Evolutionary conservation across 1,139 yeast genomes (phyloP), one percentile per base, ranked within the genome.

Genomic region (Cylindricascospora bacillispora): DNA sequence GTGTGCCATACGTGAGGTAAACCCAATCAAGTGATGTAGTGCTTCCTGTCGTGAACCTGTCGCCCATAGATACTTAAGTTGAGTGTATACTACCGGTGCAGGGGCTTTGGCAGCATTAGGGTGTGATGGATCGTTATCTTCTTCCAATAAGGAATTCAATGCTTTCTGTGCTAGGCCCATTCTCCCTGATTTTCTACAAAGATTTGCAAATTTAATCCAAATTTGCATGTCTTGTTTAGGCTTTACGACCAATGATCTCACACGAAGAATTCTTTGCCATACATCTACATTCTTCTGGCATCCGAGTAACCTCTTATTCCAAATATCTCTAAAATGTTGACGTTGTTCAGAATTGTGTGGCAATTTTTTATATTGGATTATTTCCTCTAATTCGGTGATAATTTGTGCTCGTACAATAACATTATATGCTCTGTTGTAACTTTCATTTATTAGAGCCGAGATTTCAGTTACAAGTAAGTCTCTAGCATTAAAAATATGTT

Each of bases 181-280:
- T 40, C 99, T 65, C 3, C 95, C 95, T 7, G 95, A 80, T 54
- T 89, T 92, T 39, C 98, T 70, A 52, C 98, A 86, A 35, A 92
- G 63, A 47, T 92, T 89, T 18, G 98, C 97, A 64, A 89, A 92
- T 53, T 89, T 86, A 45, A 92, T 89, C 95, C 97, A 85, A 73
- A 86, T 83, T 37, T 83, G 92, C 93, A 86, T 81, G 52, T 92
- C 97, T 47, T 89, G 94, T 44, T 86, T 83, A 1, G 98, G 99
- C 40, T 80, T 80, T 25, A 89, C 82, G n/a, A 92, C 97, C 34
- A 92, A 64, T 0, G 97, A 92, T 34, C 98, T 67, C 1, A 89
- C 95, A 52, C 86, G 82, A 37, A 92, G 67, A 76, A 89, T 78
- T 49, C 97, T 67, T 55, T 89, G 97, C 98, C 99, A 92, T 15